Evolutionary conservation across 1,284 basidiomycete species (phyloP), one percentile per base, ranked within the genome.

Genomic region (Ustilago crameri): DNA sequence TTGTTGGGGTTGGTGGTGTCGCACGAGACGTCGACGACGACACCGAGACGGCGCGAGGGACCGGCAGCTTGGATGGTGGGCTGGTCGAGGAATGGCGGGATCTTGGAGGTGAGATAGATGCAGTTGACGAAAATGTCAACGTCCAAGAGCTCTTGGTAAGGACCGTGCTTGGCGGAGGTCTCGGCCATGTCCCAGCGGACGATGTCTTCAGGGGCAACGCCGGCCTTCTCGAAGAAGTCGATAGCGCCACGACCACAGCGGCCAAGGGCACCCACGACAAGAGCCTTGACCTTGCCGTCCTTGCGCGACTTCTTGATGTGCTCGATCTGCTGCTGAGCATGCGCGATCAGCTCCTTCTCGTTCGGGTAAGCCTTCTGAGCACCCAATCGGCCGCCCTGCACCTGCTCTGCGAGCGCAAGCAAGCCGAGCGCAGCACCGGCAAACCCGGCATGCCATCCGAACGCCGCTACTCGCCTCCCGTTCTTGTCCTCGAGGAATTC

Each of bases 71-170:
- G 85, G 76, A 98, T 91, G 72, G 89, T 89, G 46, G 93, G 90
- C 38, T 85, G 84, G 12, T 91, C 91, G 63, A 98, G 74, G 85
- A 99, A 98, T 51, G 91, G 88, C 15, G 95, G 93, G 76, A 98
- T 98, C 71, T 89, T 87, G 51, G 90, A 88, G 51, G 89, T 91
- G 63, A 99, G 90, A 86, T 99, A 98, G 85, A 99, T 99, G 89
- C 96, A 98, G 87, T 99, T 99, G 87, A 99, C 90, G 81, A 99
- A 98, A 82, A 99, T 90, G 85, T 99, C 96, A 69, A 94, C 95
- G 75, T 95, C 93, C 43, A 98, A 87, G 71, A 99, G 93, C 85
- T 98, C 95, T 66, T 89, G 86, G 87, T 98, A 99, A 0, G 96
- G 96, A 1, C 96, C 96, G 51, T 95, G 93, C 86, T 95, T 96